Conservation (phyloP, 2,329 filamentous ascomycete species). For the Capronia americana region DNA sequence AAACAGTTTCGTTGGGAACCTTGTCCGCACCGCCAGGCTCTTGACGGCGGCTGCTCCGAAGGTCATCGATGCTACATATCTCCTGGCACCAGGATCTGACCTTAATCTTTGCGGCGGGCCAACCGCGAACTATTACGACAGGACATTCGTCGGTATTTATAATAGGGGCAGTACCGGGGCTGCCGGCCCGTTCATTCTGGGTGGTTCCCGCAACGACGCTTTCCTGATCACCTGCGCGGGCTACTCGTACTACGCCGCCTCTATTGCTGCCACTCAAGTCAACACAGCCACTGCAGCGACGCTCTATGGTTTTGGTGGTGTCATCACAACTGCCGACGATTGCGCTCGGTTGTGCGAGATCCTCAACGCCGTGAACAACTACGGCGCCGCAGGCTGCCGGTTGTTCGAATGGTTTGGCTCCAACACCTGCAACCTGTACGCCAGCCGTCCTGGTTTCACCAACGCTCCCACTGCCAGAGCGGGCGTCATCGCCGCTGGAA, state of each 20-base stretch:
- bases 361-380: not conserved
- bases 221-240: slow-evolving; percentile 20
- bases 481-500: slow-evolving; percentile 19
- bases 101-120: slow-evolving; percentile 26
- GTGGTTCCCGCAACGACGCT: not conserved
- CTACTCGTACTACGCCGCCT: slow-evolving; percentile 19
- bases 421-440: not conserved
- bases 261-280: not conserved
- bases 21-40: slow-evolving; percentile 17
- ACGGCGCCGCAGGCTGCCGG: not conserved
- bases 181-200: slow-evolving; percentile 9
- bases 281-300: slow-evolving; percentile 1
- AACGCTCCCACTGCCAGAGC: not conserved
- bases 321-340: slow-evolving; percentile 21
- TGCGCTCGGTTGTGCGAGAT: slow-evolving; percentile 27
- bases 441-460: not conserved
- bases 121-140: slow-evolving; percentile 18
- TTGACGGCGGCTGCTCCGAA: slow-evolving; percentile 16
- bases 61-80: slow-evolving; percentile 27
- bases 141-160: slow-evolving; percentile 24
- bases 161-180: not conserved
- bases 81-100: slow-evolving; percentile 22
- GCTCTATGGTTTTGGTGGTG: not conserved
- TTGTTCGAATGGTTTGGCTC: slow-evolving; percentile 5
- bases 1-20: slow-evolving; percentile 13